Percentiles rank a stretch among this genome's conserved stretches.
phyloP scores from a whole-genome alignment of 2,329 filamentous ascomycete genomes.

The Sporothrix mexicana region DNA sequence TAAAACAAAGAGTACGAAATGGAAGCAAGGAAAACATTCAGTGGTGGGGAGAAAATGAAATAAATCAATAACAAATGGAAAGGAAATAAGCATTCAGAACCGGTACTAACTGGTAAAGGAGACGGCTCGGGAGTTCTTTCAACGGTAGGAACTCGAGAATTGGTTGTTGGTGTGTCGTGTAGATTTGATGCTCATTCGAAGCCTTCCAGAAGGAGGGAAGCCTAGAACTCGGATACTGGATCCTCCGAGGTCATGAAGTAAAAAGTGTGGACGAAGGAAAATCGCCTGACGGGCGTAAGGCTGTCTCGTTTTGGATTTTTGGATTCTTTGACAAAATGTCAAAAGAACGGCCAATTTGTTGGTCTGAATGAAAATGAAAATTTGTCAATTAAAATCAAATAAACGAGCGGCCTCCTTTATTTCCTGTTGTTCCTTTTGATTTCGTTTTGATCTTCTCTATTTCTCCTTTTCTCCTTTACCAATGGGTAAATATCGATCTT shows the following conservation, averaged over 20 bases:
- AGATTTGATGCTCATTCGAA: background rate
- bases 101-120: background rate
- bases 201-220: background rate
- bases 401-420: background rate
- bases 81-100: background rate
- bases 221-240: background rate
- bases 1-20: background rate
- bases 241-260: background rate
- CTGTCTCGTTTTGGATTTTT: background rate
- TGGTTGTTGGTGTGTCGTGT: background rate
- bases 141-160: background rate
- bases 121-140: conserved; percentile 13
- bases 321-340: background rate
- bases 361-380: background rate
- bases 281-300: background rate
- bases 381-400: too few species aligned
- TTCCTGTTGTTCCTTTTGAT: background rate
- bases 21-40: too few species aligned
- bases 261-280: background rate
- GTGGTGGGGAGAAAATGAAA: background rate
- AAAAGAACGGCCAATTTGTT: background rate
- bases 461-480: background rate
- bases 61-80: too few species aligned
- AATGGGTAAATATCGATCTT: conserved; percentile 16
- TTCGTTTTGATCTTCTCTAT: background rate